Evolutionary conservation across 371 early-diverging fungal species (phyloP).

Genomic region (Mycotypha africana): DNA sequence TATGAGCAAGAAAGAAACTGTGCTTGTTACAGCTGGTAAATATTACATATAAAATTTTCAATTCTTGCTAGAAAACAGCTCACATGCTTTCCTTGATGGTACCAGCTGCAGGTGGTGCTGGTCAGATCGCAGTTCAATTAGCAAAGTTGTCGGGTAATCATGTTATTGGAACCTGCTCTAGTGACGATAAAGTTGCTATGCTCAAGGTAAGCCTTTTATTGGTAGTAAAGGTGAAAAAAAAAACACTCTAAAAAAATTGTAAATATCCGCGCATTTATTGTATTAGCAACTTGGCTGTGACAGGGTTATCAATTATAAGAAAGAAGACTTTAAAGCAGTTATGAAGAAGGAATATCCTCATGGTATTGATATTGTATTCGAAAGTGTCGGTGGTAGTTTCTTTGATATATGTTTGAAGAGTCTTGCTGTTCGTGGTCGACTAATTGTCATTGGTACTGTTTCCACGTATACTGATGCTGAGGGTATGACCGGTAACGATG

Average conservation of each 20-base stretch:
- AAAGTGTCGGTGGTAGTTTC: conserved; percentile 58
- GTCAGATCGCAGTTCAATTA: conserved; percentile 46
- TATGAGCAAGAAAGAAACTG: conserved; percentile 34
- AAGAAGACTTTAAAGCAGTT: conserved; percentile 43
- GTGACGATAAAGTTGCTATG: conserved; percentile 40
- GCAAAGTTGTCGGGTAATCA: conserved; percentile 46
- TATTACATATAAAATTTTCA: background rate
- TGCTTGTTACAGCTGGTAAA: conserved; percentile 39
- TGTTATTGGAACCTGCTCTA: conserved; percentile 50
- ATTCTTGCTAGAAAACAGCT: background rate
- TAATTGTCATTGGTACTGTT: conserved; percentile 57
- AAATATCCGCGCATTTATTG: background rate
- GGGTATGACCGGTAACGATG: conserved; percentile 40
- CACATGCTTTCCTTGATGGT: background rate
- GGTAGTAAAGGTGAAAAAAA: background rate
- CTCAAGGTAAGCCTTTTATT: conserved; percentile 19
- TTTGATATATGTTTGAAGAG: conserved; percentile 41
- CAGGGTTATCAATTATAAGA: conserved; percentile 45
- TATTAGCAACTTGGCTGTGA: conserved; percentile 32
- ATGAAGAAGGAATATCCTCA: conserved; percentile 49
- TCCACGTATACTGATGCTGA: conserved; percentile 31
- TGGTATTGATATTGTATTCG: conserved; percentile 58
- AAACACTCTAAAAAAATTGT: background rate
- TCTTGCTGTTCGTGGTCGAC: conserved; percentile 47
- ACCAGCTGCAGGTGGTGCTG: conserved; percentile 46